Conservation (phyloP, 805 yeast genomes). For the Debaryomyces tyrocola region DNA sequence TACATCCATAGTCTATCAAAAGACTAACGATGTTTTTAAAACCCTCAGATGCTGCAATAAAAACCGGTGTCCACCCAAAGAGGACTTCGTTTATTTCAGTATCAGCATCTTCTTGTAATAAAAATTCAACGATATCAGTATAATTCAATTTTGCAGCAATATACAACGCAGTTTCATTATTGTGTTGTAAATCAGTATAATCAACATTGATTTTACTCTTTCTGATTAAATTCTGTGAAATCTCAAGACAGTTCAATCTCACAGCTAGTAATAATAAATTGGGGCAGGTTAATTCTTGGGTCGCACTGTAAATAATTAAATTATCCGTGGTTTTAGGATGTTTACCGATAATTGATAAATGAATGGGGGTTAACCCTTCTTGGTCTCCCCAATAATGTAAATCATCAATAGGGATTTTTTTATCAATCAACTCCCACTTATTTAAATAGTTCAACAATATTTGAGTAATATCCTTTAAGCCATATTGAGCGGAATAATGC, state of each 20-base stretch:
- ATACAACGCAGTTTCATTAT: constrained; percentile 78
- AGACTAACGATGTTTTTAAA: constrained; percentile 53
- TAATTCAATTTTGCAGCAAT: constrained; percentile 70
- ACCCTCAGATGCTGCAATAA: constrained; percentile 89
- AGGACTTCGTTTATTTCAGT: constrained; percentile 73
- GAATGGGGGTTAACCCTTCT: constrained; percentile 79
- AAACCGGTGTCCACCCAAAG: constrained; percentile 94
- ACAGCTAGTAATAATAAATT: constrained; percentile 66
- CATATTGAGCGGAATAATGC: constrained; percentile 88
- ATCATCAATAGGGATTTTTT: constrained; percentile 53
- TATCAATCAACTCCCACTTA: constrained; percentile 60
- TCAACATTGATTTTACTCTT: constrained; percentile 64
- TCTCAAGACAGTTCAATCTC: constrained; percentile 58
- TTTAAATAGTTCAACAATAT: constrained; percentile 56
- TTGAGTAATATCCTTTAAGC: constrained; percentile 62
- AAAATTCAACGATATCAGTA: constrained; percentile 49
- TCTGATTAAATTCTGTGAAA: constrained; percentile 53
- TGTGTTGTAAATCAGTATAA: constrained; percentile 55
- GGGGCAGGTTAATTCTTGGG: constrained; percentile 48
- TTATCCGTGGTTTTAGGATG: constrained; percentile 75
- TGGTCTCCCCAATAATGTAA: constrained; percentile 67
- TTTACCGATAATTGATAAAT: constrained; percentile 76
- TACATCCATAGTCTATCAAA: constrained; percentile 55
- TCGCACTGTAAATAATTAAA: constrained; percentile 48
- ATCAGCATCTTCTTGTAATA: constrained; percentile 63